phyloP scores from a whole-genome alignment of 176 grass and related monocot genomes.

The Urochloa ruziziensis region DNA sequence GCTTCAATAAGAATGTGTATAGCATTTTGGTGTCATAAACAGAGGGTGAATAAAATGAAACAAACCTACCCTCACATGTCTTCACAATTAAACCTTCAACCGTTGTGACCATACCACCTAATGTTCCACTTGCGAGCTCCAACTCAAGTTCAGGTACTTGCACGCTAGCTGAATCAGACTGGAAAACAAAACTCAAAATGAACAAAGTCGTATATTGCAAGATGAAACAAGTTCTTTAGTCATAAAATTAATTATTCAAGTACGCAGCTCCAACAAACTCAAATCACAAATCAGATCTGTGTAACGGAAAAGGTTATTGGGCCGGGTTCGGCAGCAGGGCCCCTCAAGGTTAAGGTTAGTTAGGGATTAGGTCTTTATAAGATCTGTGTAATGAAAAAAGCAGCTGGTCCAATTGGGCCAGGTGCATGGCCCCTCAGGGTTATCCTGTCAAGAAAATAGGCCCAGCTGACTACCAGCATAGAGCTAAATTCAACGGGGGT shows the following conservation, averaged over 20 bases:
- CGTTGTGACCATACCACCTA: conserved; percentile 93
- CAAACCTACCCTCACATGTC: conserved; percentile 79
- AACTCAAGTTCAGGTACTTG: conserved; percentile 92
- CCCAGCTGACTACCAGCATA: not conserved
- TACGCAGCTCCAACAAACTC: not conserved
- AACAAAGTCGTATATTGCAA: conserved; percentile 1
- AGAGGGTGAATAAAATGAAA: not conserved
- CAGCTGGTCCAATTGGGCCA: not conserved
- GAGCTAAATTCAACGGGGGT: not conserved
- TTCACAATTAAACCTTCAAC: conserved; percentile 94
- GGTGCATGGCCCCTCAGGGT: no score
- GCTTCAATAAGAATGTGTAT: not conserved
- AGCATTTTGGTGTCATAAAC: not conserved
- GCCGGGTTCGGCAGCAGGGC: no score
- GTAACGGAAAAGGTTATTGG: not conserved
- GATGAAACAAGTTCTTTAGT: not conserved
- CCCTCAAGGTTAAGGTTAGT: no score
- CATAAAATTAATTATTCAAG: not conserved
- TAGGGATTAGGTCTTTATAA: no score
- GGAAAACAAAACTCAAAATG: conserved; percentile 28
- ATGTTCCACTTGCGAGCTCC: conserved; percentile 78
- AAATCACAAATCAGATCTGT: not conserved
- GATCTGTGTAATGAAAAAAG: not conserved
- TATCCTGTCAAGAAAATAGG: no score
- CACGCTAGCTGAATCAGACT: conserved; percentile 79